Percentiles rank a stretch among this genome's conserved stretches.
Evolutionary conservation across 2,329 filamentous ascomycete species (phyloP).

Genomic region (Claviceps humidiphila): DNA sequence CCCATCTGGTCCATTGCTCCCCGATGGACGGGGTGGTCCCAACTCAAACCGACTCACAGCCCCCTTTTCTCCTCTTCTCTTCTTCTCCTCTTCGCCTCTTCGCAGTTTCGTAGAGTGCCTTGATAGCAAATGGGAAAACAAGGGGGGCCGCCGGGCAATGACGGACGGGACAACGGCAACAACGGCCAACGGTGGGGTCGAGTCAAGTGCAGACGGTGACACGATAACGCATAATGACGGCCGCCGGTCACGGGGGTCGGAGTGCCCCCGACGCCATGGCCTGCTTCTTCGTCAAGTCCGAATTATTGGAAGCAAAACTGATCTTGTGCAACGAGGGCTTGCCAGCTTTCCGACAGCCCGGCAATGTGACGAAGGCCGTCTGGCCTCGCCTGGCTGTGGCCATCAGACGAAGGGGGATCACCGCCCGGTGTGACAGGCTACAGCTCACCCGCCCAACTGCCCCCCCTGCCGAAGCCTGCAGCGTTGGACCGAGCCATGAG

Average conservation of each 20-base stretch:
- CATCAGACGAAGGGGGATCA: not conserved
- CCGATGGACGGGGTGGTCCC: not conserved
- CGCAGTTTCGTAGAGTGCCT: not conserved
- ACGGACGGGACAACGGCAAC: not conserved
- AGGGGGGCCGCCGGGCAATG: not conserved
- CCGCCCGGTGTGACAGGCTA: not conserved
- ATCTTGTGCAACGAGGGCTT: conserved; percentile 1
- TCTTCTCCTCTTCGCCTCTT: no score
- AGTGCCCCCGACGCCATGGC: not conserved
- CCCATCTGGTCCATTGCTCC: not conserved
- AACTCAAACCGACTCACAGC: not conserved
- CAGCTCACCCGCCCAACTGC: conserved; percentile 1
- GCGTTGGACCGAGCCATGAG: not conserved
- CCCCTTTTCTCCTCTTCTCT: not conserved
- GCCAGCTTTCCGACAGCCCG: not conserved
- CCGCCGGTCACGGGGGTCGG: not conserved
- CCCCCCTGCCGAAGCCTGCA: conserved; percentile 3
- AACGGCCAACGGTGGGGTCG: not conserved
- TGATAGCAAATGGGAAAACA: not conserved
- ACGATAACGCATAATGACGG: not conserved
- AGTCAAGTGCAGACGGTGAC: not conserved
- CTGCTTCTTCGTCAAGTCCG: not conserved
- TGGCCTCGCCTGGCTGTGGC: not conserved
- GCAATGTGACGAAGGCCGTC: not conserved
- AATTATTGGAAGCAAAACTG: not conserved